phyloP scores from a whole-genome alignment of 139 green algal genomes.

The Edaphochlamys debaryana region DNA sequence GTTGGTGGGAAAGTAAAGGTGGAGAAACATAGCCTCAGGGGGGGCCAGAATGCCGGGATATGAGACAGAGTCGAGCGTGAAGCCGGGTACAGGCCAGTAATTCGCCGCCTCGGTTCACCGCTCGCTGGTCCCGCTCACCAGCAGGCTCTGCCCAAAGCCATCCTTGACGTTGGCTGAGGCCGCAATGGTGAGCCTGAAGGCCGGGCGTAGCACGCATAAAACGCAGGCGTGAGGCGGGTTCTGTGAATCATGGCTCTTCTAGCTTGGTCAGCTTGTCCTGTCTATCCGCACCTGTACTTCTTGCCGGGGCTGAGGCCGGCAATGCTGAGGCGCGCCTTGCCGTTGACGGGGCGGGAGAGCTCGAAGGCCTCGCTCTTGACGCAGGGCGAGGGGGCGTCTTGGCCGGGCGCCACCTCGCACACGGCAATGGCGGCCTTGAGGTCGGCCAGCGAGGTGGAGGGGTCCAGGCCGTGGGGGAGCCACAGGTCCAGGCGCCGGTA shows the following conservation, averaged over 20 bases:
- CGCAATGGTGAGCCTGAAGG: not conserved
- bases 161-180: not conserved
- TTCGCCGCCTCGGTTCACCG: not conserved
- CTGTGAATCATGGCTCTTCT: not conserved
- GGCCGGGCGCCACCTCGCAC: constrained; percentile 9
- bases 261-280: not conserved
- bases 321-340: not conserved
- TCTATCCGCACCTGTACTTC: not conserved
- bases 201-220: not conserved
- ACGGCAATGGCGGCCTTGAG: constrained; percentile 34
- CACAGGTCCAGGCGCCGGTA: constrained; percentile 53
- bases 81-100: not conserved
- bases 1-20: not conserved
- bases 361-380: not conserved
- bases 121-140: not conserved
- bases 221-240: not conserved
- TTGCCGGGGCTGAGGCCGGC: not conserved
- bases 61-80: too few relatives aligned
- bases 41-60: too few relatives aligned
- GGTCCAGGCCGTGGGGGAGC: constrained; percentile 59
- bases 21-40: not conserved
- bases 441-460: not conserved
- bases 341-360: not conserved
- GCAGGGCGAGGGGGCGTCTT: not conserved
- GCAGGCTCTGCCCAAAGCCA: not conserved